phyloP scores from a whole-genome alignment of 257 asterid genomes.

The Scutellaria baicalensis region DNA sequence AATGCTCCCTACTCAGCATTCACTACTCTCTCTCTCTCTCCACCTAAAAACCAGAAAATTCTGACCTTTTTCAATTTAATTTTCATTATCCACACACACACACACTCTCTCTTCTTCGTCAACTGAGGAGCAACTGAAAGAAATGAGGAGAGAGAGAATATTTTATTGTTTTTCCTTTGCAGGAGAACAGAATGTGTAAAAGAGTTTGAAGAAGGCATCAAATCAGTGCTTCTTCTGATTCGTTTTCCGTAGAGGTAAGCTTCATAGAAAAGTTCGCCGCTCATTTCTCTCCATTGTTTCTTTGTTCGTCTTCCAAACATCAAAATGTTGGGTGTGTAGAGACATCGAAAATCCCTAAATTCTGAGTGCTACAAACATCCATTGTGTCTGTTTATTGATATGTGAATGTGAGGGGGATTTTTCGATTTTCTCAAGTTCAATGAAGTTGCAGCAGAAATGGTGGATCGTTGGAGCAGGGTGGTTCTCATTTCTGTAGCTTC shows the following conservation, averaged over 20 bases:
- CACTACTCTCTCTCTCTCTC: constrained; percentile 8
- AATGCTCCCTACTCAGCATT: constrained; percentile 8
- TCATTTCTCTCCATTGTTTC: background rate
- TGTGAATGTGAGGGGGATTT: constrained; percentile 28
- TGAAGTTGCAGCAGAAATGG: constrained; percentile 66
- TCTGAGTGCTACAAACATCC: background rate
- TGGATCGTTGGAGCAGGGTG: constrained; percentile 40
- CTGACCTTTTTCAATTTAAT: background rate
- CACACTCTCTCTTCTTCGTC: constrained; percentile 31
- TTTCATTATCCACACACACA: background rate
- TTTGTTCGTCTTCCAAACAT: constrained; percentile 3
- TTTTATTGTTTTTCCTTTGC: background rate
- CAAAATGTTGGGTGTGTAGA: constrained; percentile 19
- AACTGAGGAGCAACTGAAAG: constrained; percentile 29
- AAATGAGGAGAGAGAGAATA: constrained; percentile 3
- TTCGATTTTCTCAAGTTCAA: constrained; percentile 31
- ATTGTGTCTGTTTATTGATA: constrained; percentile 1
- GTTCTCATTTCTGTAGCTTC: constrained; percentile 28
- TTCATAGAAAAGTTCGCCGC: background rate
- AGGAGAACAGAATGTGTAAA: background rate
- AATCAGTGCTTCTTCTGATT: constrained; percentile 28
- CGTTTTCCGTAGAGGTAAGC: constrained; percentile 28
- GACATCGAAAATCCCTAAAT: constrained; percentile 22
- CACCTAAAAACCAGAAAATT: constrained; percentile 9
- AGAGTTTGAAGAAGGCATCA: constrained; percentile 19